Base-by-base conservation (phyloP, 176 grass and related monocot genomes). In the Hsuehochloa calcarea region DNA sequence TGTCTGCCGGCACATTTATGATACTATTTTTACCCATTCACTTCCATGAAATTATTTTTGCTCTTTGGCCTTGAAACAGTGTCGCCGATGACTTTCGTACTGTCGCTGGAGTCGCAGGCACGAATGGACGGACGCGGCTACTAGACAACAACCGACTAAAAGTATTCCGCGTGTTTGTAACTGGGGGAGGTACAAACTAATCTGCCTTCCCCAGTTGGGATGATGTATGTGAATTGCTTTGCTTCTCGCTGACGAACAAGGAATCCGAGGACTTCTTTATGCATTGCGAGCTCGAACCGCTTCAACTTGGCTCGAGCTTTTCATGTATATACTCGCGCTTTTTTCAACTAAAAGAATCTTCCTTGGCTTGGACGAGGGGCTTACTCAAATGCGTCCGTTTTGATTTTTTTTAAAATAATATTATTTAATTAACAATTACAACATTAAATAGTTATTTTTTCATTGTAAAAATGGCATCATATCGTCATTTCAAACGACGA, bases 141-240 rank as follows among this genome's bases (percentile, higher is more conserved):
- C 80, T 23, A 25, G 80, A 20, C 46, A 62, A 26, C 44, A 1
- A 10, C 39, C 38, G 10, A 1, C 4, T 14, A 27, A 56, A 47
- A 65, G 66, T 16, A 14, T 17, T 15, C 4, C 12, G 17, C 11
- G 29, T 25, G 43, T 16, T 35, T 22, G 8, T 20, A 58, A 13
- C 82, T 0, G 51, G 82, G 75, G 82, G 70, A 89, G 82, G 82
- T n/a, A 63, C 29, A 29, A 0, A 29, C 29, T 29, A 29, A 56
- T 20, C 20, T 3, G 56, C 82, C 60, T 43, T 22, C 86, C 73
- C 80, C 23, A 0, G 65, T 14, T 72, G 29, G 19, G 38, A 1
- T 27, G 10, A 10, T 5, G 59, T 11, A 26, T 10, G 22, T 16
- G 37, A 7, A 27, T 61, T 43, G 35, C 45, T 54, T 51, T 46